Evolutionary conservation across 148 eudicot genomes (phyloP), one percentile per base, ranked within the genome.

Genomic region (Gaultheria prostrata): DNA sequence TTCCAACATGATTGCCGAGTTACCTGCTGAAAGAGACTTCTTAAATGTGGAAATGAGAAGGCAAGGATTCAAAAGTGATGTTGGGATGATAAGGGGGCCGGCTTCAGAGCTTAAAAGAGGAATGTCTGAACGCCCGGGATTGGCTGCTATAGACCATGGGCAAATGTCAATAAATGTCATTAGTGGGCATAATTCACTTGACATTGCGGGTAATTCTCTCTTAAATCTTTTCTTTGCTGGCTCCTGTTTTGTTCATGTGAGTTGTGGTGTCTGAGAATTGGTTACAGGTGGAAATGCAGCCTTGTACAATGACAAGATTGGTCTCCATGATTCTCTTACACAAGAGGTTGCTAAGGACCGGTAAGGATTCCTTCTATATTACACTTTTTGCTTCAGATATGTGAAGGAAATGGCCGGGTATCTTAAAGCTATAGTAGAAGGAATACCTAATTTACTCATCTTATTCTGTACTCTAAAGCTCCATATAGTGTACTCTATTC

Each of bases 261-360:
- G 45, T 74, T 26, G n/a, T 85, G 35, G 54, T 84, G 53, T 39
- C 21, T 26, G 85, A 45, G 35, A 28, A 26, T 67, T 88, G 61
- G 78, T 82, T 85, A 78, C 93, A 89, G 93, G 89, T 88, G 89
- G 89, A 71, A 86, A 74, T 80, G 79, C 89, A 72, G 92, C 93
- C 82, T 86, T 85, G 81, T 84, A 76, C 80, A 84, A 80, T 80
- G 91, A 90, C 61, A 89, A 88, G 63, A 76, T 85, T 85, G 90
- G 86, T 3, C 83, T 81, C 20, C 75, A 88, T 84, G 88, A 85
- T 83, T 84, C 88, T 65, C 83, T 89, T 13, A 45, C 85, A 28
- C 91, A 90, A 85, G 89, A 90, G 79, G 53, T 83, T 84, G 84
- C 89, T 4, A 84, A 69, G 78, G 92, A 88, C 54, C 85, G 92